These are phyloP conservation scores for Carex pumila DNA, from an alignment of 176 grass and related monocot genomes.

Conservation along the genomic window DNA sequence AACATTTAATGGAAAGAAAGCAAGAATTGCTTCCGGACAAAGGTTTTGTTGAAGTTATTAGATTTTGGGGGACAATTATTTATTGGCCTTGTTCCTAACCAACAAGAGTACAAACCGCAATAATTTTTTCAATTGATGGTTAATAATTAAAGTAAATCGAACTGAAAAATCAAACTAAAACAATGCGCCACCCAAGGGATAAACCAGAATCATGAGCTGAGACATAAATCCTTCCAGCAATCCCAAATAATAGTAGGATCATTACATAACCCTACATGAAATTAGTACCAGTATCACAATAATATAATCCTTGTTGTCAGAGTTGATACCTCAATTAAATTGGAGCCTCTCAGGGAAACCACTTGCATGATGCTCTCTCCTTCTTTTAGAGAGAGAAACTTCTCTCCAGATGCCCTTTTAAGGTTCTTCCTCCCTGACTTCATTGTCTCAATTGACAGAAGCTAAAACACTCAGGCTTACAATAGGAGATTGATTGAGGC, in stretches of 20 bases:
- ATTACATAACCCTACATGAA: background rate
- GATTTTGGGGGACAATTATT: background rate
- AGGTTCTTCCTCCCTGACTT: conserved; percentile 85
- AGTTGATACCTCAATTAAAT: conserved; percentile 68
- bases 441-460: conserved; percentile 29
- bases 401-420: conserved; percentile 46
- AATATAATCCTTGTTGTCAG: background rate
- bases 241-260: background rate
- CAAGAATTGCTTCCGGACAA: background rate
- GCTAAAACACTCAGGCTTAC: background rate
- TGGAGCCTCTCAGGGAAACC: conserved; percentile 72
- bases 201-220: too few species aligned
- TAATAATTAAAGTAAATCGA: background rate
- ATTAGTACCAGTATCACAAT: background rate
- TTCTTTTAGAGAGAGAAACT: conserved; percentile 44
- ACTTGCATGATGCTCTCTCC: conserved; percentile 86
- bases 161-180: background rate
- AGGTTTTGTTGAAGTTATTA: background rate
- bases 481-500: background rate
- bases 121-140: background rate
- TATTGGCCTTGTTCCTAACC: background rate
- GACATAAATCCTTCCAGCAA: background rate
- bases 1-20: background rate
- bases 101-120: background rate
- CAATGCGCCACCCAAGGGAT: background rate